Base-by-base conservation (phyloP, 1,284 basidiomycete species). In the Stygiomarasmius scandens region DNA sequence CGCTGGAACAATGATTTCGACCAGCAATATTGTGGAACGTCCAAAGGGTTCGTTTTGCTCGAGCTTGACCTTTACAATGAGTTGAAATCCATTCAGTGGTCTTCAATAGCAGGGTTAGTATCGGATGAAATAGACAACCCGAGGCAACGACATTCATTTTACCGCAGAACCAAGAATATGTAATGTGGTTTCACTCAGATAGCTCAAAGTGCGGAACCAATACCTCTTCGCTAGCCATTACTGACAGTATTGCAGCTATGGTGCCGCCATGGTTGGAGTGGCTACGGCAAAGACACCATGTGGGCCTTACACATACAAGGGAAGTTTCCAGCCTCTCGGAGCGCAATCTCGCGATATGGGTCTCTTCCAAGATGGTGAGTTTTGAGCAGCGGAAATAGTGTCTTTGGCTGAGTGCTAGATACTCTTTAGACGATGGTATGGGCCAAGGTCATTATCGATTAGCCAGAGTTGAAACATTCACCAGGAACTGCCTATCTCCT, bases 121-220 rank as follows among this genome's bases (percentile, higher is more conserved):
- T 6, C 27, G 34, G 36, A 43, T 50, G 8, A 45, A 19, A 20
- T 38, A 34, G 32, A 27, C 23, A 24, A 46, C 49, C 14, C 50
- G 46, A 47, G 36, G 55, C 27, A 49, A 58, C 16, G 10, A 24
- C 16, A 32, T n/a, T 12, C 36, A 52, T 36, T 47, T 9, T 27
- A 36, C 19, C 22, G 19, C 58, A 87, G 84, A 86, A 81, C 61
- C 72, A 72, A 8, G 81, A 86, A 75, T 86, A 86, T 66, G 85
- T 86, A 23, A 85, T 87, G 84, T 87, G 85, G 84, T 87, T 87
- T 74, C 85, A 87, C 67, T 85, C 83, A 16, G 85, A 87, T 65
- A 75, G 74, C 32, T 82, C 82, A 58, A 80, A 84, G 83, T 86
- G 63, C 55, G 78, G 74, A 32, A 44, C 46, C 32, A 49, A 49